Evolutionary conservation across 1,284 basidiomycete species (phyloP), one percentile per base, ranked within the genome.

Genomic region (Gastroboletus turbinatus): DNA sequence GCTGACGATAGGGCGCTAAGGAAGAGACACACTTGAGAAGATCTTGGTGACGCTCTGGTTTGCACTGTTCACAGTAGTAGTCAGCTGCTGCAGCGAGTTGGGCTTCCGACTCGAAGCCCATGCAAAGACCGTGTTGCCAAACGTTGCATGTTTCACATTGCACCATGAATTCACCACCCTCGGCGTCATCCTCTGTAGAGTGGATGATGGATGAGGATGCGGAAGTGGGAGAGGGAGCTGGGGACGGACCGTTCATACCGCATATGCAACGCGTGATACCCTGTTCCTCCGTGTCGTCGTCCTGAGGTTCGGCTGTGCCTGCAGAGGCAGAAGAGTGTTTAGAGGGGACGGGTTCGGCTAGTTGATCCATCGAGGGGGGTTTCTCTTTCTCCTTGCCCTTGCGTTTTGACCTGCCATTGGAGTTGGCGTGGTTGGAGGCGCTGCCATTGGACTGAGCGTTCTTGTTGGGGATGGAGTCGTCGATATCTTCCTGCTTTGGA

Each of bases 91-190:
- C 85, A 63, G 91, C 87, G 32, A 92, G 83, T 66, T 88, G 88
- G 59, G 90, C 89, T 70, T 95, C 92, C 42, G 85, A 85, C 70
- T 88, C 85, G 72, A 93, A 93, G 48, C 96, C 96, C 87, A 99
- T 95, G 76, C 96, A 99, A 32, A 89, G 82, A 19, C 96, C 96
- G 73, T 99, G 96, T 75, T 99, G 96, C 96, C 96, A 99, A 59
- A 94, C 93, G 68, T 94, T 92, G 80, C 96, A 99, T 52, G 82
- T 88, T 76, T 99, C 96, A 76, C 96, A 99, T 73, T 96, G 92
- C 50, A 98, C 94, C 94, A 98, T 98, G 71, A 94, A 90, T 74
- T 94, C 93, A 49, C 88, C 90, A 50, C 84, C 81, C 67, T 86
- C 85, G 62, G 88, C 83, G 67, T 91, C 90, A 68, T 92, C 90